Evolutionary conservation across 192 early-diverging fungal species (phyloP), one percentile per base, ranked within the genome.

Genomic region (Cladochytrium replicatum): DNA sequence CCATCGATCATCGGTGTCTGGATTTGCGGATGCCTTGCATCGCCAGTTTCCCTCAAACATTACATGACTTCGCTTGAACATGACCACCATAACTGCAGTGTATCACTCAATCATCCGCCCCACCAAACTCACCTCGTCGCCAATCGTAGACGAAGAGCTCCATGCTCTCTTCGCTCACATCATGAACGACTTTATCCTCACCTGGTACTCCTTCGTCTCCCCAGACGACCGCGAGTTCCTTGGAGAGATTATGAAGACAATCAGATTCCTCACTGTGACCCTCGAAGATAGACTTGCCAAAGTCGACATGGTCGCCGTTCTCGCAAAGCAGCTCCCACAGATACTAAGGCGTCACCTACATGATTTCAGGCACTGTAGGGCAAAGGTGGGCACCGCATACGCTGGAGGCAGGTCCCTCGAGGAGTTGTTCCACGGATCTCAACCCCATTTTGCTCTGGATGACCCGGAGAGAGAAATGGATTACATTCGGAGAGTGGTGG

Each of bases 361-460:
- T 21, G 67, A 69, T 29, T 66, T 39, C 30, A 27, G 54, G 17
- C 27, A 38, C 27, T 72, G 67, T 46, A 55, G 47, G 21, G 50
- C 42, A 28, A 71, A 70, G 25, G 2, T 53, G 26, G 67, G 55
- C n/a, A 69, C 67, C 19, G 25, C 56, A 11, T 69, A 71, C 52
- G 43, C 64, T 23, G 67, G 67, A 2, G 60, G 48, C 23, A 61
- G 48, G 22, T 40, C 46, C 4, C 28, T 69, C 5, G 67, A 70
- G 28, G 55, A 71, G 39, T 40, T 69, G 9, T 69, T 69, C 39
- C 41, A 47, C 38, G 67, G 67, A 5, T 29, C 19, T 17, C 67
- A 69, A 30, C 67, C 67, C 13, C 67, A 69, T 32, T 52, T 64
- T 41, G 67, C 62, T 0, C 45, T 69, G 2, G 26, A 41, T 7